Base-by-base conservation (phyloP, 2,329 filamentous ascomycete species). In the Chaetomium olivaceum region DNA sequence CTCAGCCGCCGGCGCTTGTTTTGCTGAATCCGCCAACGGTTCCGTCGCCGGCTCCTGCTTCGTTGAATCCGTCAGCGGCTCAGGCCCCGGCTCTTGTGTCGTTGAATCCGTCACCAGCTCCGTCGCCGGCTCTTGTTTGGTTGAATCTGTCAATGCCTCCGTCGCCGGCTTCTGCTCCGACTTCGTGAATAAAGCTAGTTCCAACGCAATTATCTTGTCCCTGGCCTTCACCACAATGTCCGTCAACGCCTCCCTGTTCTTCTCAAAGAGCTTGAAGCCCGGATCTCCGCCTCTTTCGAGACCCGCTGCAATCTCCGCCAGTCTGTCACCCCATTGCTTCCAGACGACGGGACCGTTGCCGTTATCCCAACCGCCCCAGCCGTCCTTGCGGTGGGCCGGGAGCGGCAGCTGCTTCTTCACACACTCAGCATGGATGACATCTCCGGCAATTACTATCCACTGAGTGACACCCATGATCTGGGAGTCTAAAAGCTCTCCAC, bases 181-280 rank as follows among this genome's bases (percentile, higher is more conserved):
- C 9, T 48, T 19, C 3, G 25, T 21, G 11, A 57, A 50, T 12
- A 57, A 36, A 39, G n/a, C 54, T n/a, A 58, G 52, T 12, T 61
- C 63, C 11, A 65, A n/a, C 12, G 29, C 51, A 9, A 51, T 43
- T 43, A 65, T 62, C 52, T 59, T 65, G 54, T 61, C 58, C 36
- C 63, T 39, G 11, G 63, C 63, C 21, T 58, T 62, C 23, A 48
- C 46, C 8, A 58, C 39, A 52, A 65, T 52, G 23, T 52, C 58
- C 19, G 16, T 58, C 52, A 62, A 25, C 2, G 25, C 46, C 14
- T 12, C 52, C 43, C 21, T 4, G 54, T 61, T 62, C 3, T 61
- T 31, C 8, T 65, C 58, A 29, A 29, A 51, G 3, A 61, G 23
- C 48, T 7, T 36, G 25, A 65, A 61, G 21, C 19, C 63, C 1